These are phyloP conservation scores for Pseudonitzschia multistriata DNA, from an alignment of 108 stramenopile species.

Conservation along the genomic window DNA sequence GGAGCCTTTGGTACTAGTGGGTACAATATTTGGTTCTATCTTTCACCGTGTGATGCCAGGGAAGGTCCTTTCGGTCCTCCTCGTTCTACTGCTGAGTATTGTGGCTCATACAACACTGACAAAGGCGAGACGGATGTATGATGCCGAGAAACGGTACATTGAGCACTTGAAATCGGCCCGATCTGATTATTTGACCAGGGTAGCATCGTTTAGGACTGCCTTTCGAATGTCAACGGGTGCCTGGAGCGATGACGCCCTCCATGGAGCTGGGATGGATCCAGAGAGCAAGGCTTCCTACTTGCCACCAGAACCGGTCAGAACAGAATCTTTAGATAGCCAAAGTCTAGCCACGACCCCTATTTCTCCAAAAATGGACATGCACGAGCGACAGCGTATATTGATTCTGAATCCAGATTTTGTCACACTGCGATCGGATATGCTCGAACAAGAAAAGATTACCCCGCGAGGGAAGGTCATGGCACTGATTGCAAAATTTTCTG, in stretches of 20 bases:
- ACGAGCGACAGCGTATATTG: conserved; percentile 47
- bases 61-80: conserved; percentile 71
- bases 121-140: conserved; percentile 86
- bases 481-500: conserved; percentile 64
- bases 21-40: conserved; percentile 87
- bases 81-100: conserved; percentile 76
- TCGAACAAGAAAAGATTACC: conserved; percentile 74
- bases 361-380: conserved; percentile 21
- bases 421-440: conserved; percentile 49
- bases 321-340: conserved; percentile 23
- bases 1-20: conserved; percentile 93
- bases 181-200: conserved; percentile 32
- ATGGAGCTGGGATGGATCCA: conserved; percentile 9
- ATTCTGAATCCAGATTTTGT: conserved; percentile 65
- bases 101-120: conserved; percentile 81
- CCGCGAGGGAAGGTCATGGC: conserved; percentile 67
- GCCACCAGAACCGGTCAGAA: conserved; percentile 26
- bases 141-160: conserved; percentile 69
- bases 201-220: conserved; percentile 19
- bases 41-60: conserved; percentile 85
- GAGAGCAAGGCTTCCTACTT: conserved; percentile 14
- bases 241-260: conserved; percentile 35
- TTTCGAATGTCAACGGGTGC: conserved; percentile 16
- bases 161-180: conserved; percentile 33
- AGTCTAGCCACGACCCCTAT: conserved; percentile 10